phyloP scores from a whole-genome alignment of 2,329 filamentous ascomycete genomes.

The Trichoderma brevicompactum region DNA sequence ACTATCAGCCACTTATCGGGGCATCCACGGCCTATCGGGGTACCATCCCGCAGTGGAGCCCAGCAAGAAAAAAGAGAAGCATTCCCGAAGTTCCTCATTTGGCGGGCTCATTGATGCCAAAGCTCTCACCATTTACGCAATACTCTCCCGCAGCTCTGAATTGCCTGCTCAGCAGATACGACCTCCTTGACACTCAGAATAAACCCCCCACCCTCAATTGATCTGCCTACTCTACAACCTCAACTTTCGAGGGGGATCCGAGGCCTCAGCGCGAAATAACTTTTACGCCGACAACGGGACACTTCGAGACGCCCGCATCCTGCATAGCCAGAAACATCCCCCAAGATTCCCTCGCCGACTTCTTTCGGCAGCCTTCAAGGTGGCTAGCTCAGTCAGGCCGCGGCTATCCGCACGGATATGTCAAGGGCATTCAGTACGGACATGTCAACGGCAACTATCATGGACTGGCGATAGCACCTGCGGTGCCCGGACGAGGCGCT shows the following conservation, averaged over 20 bases:
- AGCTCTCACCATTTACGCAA: not conserved
- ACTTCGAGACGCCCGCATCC: not conserved
- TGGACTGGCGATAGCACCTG: conserved; percentile 48
- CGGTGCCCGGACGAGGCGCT: conserved; percentile 44
- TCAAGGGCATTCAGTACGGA: conserved; percentile 42
- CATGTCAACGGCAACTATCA: conserved; percentile 44
- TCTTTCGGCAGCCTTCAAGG: conserved; percentile 36
- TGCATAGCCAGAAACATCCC: not conserved
- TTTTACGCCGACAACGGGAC: not conserved
- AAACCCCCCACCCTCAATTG: not conserved
- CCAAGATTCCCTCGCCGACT: not conserved
- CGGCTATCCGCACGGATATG: conserved; percentile 52
- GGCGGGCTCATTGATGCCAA: no score
- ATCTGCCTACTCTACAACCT: not conserved
- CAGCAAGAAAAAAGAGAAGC: not conserved
- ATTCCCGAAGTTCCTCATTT: no score
- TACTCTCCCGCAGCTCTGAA: not conserved
- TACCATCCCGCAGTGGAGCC: conserved; percentile 7
- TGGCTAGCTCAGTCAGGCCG: conserved; percentile 46
- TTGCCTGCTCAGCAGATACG: no score
- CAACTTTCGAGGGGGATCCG: not conserved
- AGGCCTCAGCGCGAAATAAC: not conserved
- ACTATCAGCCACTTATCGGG: not conserved
- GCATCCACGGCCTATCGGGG: not conserved
- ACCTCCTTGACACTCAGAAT: no score